Conservation (phyloP, 169 alveolate genomes). For the Plasmodium inui region DNA sequence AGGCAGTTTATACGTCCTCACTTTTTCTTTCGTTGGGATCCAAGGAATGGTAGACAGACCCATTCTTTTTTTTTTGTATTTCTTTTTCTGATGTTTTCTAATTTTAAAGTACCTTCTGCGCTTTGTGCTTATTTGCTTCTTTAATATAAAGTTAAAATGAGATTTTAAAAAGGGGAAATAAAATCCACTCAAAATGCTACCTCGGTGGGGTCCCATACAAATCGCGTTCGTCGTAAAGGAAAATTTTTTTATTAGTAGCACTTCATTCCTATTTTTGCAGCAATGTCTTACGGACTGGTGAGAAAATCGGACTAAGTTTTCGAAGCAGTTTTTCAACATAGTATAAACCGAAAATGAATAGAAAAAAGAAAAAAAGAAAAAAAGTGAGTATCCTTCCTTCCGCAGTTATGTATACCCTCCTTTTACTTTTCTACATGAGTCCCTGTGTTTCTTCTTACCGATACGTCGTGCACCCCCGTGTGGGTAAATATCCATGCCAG, state of each 20-base stretch:
- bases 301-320: conserved; percentile 15
- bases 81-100: conserved; percentile 86
- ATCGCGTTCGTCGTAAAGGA: conserved; percentile 1
- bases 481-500: background rate
- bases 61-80: conserved; percentile 83
- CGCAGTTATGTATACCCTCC: background rate
- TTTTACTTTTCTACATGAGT: background rate
- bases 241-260: conserved; percentile 1
- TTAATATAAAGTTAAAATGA: conserved; percentile 9
- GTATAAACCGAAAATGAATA: background rate
- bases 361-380: background rate
- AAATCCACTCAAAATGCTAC: background rate
- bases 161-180: conserved; percentile 5
- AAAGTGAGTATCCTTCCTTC: background rate
- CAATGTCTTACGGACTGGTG: conserved; percentile 34
- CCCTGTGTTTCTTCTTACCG: background rate
- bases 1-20: conserved; percentile 78
- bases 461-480: background rate
- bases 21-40: conserved; percentile 80
- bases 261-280: conserved; percentile 26
- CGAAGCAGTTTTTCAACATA: conserved; percentile 63
- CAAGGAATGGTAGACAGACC: conserved; percentile 83
- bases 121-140: conserved; percentile 80
- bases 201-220: background rate
- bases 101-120: conserved; percentile 85